These are phyloP conservation scores for Oidium heveae DNA, from an alignment of 2,329 filamentous ascomycete species.

Conservation along the genomic window DNA sequence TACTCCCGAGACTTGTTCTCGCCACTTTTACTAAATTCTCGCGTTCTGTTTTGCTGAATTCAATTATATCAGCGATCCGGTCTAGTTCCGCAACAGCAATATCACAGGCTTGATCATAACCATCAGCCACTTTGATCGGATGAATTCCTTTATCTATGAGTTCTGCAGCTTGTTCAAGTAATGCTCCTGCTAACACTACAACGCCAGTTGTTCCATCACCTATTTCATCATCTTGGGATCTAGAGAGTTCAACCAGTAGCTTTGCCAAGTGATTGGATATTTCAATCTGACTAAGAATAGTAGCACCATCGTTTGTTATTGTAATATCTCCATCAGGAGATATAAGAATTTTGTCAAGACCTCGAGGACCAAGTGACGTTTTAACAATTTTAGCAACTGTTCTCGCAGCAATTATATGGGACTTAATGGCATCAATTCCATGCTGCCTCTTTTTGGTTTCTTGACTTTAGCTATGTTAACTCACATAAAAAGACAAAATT, in stretches of 20 bases:
- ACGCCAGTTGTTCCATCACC: constrained; percentile 96
- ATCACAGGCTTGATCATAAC: constrained; percentile 93
- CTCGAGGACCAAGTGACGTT: constrained; percentile 82
- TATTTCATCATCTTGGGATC: constrained; percentile 97
- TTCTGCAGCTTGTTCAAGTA: constrained; percentile 89
- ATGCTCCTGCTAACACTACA: constrained; percentile 78
- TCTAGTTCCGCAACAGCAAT: constrained; percentile 85
- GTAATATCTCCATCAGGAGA: constrained; percentile 97
- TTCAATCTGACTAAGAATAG: constrained; percentile 95
- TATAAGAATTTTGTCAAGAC: constrained; percentile 96
- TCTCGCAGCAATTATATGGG: constrained; percentile 86
- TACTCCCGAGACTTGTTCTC: constrained; percentile 86
- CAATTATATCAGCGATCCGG: constrained; percentile 71
- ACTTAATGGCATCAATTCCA: constrained; percentile 92
- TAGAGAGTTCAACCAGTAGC: constrained; percentile 85
- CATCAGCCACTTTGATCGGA: constrained; percentile 93
- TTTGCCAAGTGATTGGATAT: constrained; percentile 97
- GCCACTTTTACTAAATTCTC: constrained; percentile 82
- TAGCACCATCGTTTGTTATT: constrained; percentile 95
- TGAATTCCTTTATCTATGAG: constrained; percentile 99
- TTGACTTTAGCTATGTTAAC: constrained; percentile 31
- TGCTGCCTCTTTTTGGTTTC: constrained; percentile 94
- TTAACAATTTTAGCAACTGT: constrained; percentile 95
- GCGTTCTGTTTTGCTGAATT: constrained; percentile 59
- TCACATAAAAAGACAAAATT: background rate